These are phyloP conservation scores for Balakata baccata DNA, from an alignment of 345 rosid genomes.

Conservation along the genomic window DNA sequence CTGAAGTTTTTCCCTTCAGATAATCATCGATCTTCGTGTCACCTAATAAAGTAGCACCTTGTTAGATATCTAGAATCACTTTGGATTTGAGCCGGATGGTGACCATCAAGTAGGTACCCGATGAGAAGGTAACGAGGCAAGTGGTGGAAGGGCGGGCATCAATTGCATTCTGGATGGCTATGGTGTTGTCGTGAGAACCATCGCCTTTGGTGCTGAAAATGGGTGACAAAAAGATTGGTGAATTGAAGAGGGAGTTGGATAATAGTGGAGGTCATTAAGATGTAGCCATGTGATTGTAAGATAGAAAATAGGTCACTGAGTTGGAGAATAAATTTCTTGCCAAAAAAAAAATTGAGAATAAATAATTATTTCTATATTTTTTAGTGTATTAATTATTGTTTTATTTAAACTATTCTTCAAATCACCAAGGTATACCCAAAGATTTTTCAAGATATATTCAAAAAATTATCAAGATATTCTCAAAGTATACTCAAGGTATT, in stretches of 20 bases:
- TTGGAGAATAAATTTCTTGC: slow-evolving; percentile 24
- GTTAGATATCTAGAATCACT: slow-evolving; percentile 55
- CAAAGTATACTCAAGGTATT: too few relatives aligned
- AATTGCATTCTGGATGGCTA: slow-evolving; percentile 70
- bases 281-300: slow-evolving; percentile 34
- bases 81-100: slow-evolving; percentile 65
- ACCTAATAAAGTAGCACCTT: slow-evolving; percentile 62
- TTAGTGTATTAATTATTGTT: too few relatives aligned
- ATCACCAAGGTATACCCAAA: too few relatives aligned
- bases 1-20: slow-evolving; percentile 58
- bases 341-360: too few relatives aligned
- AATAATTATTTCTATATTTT: too few relatives aligned
- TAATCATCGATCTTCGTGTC: slow-evolving; percentile 67
- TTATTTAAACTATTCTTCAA: too few relatives aligned
- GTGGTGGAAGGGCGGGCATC: slow-evolving; percentile 53
- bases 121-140: slow-evolving; percentile 59
- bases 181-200: slow-evolving; percentile 66
- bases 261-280: slow-evolving; percentile 18
- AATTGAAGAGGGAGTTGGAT: slow-evolving; percentile 21
- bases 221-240: too few relatives aligned
- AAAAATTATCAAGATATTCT: too few relatives aligned
- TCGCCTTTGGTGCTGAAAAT: slow-evolving; percentile 86
- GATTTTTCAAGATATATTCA: too few relatives aligned
- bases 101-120: slow-evolving; percentile 71
- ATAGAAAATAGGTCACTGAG: slow-evolving; percentile 17